phyloP scores from a whole-genome alignment of 257 asterid species.

The Handroanthus guayacan region DNA sequence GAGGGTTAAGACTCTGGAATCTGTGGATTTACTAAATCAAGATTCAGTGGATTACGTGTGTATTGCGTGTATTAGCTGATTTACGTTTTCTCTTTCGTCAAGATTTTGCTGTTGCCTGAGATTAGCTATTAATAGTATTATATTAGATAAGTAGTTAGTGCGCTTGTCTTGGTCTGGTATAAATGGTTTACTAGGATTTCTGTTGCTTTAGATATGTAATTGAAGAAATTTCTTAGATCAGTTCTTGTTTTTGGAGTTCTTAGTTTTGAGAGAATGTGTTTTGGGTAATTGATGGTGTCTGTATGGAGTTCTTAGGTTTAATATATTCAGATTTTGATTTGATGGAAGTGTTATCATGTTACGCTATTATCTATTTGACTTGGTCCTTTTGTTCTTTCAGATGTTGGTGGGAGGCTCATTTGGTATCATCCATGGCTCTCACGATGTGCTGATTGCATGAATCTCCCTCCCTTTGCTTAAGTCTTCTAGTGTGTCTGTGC shows the following conservation, averaged over 20 bases:
- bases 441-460: constrained; percentile 45
- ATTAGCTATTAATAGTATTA: constrained; percentile 15
- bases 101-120: constrained; percentile 9
- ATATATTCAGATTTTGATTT: neutral
- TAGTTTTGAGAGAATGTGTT: neutral
- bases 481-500: constrained; percentile 22
- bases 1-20: constrained; percentile 13
- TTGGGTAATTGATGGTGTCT: neutral
- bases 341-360: constrained; percentile 5
- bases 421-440: constrained; percentile 58
- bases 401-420: constrained; percentile 39
- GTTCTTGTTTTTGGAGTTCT: neutral
- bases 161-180: constrained; percentile 24
- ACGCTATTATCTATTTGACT: constrained; percentile 21
- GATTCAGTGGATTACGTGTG: constrained; percentile 38
- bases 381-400: constrained; percentile 39
- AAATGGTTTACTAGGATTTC: neutral
- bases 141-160: neutral
- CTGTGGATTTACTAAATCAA: constrained; percentile 27
- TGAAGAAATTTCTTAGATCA: neutral
- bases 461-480: constrained; percentile 40
- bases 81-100: constrained; percentile 5
- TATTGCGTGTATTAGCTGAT: constrained; percentile 28
- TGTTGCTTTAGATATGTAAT: constrained; percentile 8
- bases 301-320: neutral